phyloP scores from a whole-genome alignment of 495 filamentous ascomycete species.

The Podospora pseudocomata region DNA sequence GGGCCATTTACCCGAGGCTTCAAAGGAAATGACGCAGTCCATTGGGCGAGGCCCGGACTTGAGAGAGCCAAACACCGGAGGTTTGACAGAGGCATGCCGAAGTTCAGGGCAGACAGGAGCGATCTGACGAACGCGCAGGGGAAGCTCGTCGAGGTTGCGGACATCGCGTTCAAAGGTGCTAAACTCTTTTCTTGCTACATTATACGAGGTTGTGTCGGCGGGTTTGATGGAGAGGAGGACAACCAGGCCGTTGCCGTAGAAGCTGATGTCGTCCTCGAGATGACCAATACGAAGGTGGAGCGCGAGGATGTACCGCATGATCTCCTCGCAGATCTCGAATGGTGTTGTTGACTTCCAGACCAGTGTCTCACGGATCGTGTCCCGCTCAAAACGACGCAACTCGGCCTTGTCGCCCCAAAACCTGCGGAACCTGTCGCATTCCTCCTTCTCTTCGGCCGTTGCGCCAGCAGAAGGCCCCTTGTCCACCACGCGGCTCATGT shows the following conservation, averaged over 20 bases:
- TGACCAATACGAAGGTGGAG: conserved; percentile 54
- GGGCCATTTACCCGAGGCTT: conserved; percentile 90
- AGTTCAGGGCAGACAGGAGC: conserved; percentile 66
- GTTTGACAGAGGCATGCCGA: conserved; percentile 64
- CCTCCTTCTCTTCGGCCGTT: conserved; percentile 65
- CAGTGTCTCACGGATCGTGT: conserved; percentile 70
- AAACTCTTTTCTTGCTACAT: conserved; percentile 55
- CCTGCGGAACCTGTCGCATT: conserved; percentile 61
- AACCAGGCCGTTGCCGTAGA: conserved; percentile 60
- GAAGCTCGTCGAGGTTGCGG: conserved; percentile 70
- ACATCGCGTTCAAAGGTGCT: conserved; percentile 68
- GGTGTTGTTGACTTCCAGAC: conserved; percentile 69
- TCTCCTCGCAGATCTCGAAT: conserved; percentile 68
- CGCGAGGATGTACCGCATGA: conserved; percentile 67
- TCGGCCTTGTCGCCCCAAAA: conserved; percentile 78
- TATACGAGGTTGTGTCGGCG: conserved; percentile 50
- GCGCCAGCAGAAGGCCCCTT: conserved; percentile 65
- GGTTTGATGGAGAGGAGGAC: conserved; percentile 50
- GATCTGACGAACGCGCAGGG: conserved; percentile 74
- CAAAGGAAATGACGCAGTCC: conserved; percentile 81
- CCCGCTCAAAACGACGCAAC: conserved; percentile 69
- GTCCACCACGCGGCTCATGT: conserved; percentile 71
- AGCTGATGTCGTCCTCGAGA: conserved; percentile 46
- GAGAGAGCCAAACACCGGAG: conserved; percentile 41
- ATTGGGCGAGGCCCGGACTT: conserved; percentile 39